phyloP scores from a whole-genome alignment of 192 early-diverging fungal species.

The Kickxella alabastrina region DNA sequence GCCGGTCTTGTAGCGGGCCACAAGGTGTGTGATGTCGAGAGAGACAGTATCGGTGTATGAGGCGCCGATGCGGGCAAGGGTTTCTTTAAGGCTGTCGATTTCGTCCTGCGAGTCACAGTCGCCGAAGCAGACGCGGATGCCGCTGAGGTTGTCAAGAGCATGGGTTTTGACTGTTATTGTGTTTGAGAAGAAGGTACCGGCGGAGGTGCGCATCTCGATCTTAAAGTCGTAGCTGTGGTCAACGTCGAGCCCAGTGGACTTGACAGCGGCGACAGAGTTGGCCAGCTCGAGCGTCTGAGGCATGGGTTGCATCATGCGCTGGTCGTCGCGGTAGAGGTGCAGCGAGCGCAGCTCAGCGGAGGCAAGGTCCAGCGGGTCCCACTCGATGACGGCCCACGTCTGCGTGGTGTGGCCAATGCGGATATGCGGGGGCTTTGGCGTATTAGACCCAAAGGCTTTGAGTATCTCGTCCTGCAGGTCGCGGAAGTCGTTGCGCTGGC shows the following conservation, averaged over 20 bases:
- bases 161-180: slow-evolving; percentile 77
- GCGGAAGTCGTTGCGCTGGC: slow-evolving; percentile 76
- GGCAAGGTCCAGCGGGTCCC: slow-evolving; percentile 85
- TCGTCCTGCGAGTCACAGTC: slow-evolving; percentile 75
- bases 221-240: slow-evolving; percentile 86
- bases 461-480: slow-evolving; percentile 84
- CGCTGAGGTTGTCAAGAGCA: slow-evolving; percentile 94
- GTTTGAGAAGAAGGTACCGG: slow-evolving; percentile 79
- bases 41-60: slow-evolving; percentile 80
- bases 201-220: slow-evolving; percentile 88
- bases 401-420: slow-evolving; percentile 73
- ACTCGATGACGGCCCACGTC: slow-evolving; percentile 85
- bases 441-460: slow-evolving; percentile 67
- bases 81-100: slow-evolving; percentile 68
- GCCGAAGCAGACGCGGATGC: slow-evolving; percentile 94
- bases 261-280: slow-evolving; percentile 49
- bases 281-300: slow-evolving; percentile 32
- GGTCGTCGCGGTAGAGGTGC: slow-evolving; percentile 88
- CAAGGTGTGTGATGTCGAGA: slow-evolving; percentile 86
- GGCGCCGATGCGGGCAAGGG: slow-evolving; percentile 80
- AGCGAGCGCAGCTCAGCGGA: slow-evolving; percentile 78
- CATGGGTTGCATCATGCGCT: slow-evolving; percentile 65
- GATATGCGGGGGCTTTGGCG: slow-evolving; percentile 78
- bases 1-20: slow-evolving; percentile 81
- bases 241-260: slow-evolving; percentile 87